A percentile compares a stretch with the other conserved stretches of the same genome.
phyloP scores from a whole-genome alignment of 148 eudicot genomes.

The Camellia japonica region DNA sequence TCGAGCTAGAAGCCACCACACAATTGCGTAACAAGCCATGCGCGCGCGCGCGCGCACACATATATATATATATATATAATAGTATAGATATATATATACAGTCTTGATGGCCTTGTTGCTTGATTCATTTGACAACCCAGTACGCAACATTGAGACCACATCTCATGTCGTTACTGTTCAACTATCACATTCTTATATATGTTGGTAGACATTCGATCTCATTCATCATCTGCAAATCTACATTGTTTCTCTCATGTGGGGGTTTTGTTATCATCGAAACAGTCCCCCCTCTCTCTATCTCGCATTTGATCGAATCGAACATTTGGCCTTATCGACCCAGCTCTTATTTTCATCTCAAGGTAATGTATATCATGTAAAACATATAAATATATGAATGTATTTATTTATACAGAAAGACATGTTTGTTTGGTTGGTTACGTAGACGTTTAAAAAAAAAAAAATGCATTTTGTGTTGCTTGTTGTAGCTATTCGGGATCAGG shows the following conservation, averaged over 20 bases:
- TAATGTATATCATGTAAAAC: neutral
- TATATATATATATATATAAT: no score
- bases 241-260: conserved; percentile 8
- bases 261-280: neutral
- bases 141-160: neutral
- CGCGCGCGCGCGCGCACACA: no score
- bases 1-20: no score
- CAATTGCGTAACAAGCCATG: no score
- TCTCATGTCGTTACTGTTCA: neutral
- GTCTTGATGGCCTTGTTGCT: neutral
- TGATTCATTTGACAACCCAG: neutral
- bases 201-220: conserved; percentile 21
- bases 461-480: neutral
- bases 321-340: neutral
- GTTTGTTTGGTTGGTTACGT: neutral
- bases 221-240: conserved; percentile 6
- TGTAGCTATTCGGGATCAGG: conserved; percentile 20
- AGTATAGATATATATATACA: neutral
- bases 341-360: conserved; percentile 20
- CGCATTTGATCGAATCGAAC: conserved; percentile 4
- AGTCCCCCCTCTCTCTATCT: neutral
- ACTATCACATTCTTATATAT: neutral
- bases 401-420: neutral
- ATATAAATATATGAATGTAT: neutral
- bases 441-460: neutral